Evolutionary conservation across 2,329 filamentous ascomycete species (phyloP), one percentile per base, ranked within the genome.

Genomic region (Passalora sequoiae): DNA sequence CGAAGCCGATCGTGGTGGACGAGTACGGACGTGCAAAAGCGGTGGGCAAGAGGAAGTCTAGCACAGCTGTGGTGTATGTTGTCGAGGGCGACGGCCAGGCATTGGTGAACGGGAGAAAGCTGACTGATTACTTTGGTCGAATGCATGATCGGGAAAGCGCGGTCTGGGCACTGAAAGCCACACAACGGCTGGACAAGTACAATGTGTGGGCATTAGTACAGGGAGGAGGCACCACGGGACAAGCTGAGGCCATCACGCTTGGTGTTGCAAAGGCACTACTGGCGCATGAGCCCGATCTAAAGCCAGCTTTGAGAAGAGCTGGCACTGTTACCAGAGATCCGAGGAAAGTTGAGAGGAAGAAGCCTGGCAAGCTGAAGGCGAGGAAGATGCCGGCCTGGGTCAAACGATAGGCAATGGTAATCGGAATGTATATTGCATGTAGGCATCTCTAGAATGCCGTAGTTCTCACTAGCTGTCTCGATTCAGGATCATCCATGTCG

Each of bases 321-420:
- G 94, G 94, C 51, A 89, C 85, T 67, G 79, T 98, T 53, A 94
- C 89, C 40, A 84, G 91, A 62, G 91, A 98, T 72, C 79, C 83
- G 45, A 88, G 91, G 71, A 82, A 76, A 62, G 94, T 98, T 56
- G 92, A 98, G 72, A 91, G 92, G 67, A 98, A 98, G 83, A 97
- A 98, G 79, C 80, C 88, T 44, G 94, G 92, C 57, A 87, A 88
- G 62, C 69, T 94, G 71, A 98, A 98, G 78, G 91, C 92, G 46
- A 86, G 92, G 70, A 98, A 98, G 81, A 94, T 85, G 81, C 91
- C 91, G 48, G 79, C 92, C 60, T 98, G 94, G 92, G 89, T 97
- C 76, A 97, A 96, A 81, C 74, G 80, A 66, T 83, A 57, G 51
- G 20, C 19, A 20, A n/a, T n/a, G n/a, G n/a, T n/a, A n/a, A n/a